Evolutionary conservation across 176 grass and related monocot genomes (phyloP).

Genomic region (Triticum monococcum): DNA sequence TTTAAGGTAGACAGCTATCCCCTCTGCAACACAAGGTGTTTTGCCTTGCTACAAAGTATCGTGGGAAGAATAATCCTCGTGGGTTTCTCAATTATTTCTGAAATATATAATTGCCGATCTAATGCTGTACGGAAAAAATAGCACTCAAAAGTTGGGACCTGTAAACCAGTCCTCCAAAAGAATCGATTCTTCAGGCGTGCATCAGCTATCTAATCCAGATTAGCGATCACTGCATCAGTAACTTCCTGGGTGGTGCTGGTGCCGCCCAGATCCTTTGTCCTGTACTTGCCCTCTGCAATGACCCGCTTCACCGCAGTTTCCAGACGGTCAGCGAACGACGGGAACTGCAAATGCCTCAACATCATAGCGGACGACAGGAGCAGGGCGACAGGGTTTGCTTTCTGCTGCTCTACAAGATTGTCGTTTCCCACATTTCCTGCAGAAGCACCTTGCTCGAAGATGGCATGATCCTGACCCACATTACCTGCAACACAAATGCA

Average conservation of each 20-base stretch:
- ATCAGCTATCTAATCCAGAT: slow-evolving; percentile 50
- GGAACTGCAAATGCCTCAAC: slow-evolving; percentile 89
- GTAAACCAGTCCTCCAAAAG: slow-evolving; percentile 32
- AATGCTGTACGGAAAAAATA: slow-evolving; percentile 39
- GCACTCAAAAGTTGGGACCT: slow-evolving; percentile 24
- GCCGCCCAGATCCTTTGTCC: slow-evolving; percentile 85
- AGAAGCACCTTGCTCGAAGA: slow-evolving; percentile 98
- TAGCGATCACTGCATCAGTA: slow-evolving; percentile 75
- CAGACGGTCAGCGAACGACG: slow-evolving; percentile 81
- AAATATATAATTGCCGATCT: slow-evolving; percentile 38
- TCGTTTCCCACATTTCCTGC: slow-evolving; percentile 83
- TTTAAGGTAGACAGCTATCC: not conserved
- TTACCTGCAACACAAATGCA: slow-evolving; percentile 60
- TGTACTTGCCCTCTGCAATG: slow-evolving; percentile 53
- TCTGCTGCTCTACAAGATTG: slow-evolving; percentile 70
- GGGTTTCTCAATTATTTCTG: slow-evolving; percentile 48
- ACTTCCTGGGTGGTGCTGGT: slow-evolving; percentile 85
- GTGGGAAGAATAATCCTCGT: not conserved
- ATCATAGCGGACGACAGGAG: slow-evolving; percentile 94
- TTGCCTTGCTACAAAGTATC: slow-evolving; percentile 31
- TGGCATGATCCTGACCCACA: slow-evolving; percentile 89
- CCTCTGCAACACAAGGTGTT: slow-evolving; percentile 28
- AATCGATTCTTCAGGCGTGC: slow-evolving; percentile 29
- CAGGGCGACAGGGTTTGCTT: slow-evolving; percentile 82
- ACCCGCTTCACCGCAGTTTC: slow-evolving; percentile 83